Base-by-base conservation (phyloP, 2,329 filamentous ascomycete species). In the Colletotrichum abscissum region DNA sequence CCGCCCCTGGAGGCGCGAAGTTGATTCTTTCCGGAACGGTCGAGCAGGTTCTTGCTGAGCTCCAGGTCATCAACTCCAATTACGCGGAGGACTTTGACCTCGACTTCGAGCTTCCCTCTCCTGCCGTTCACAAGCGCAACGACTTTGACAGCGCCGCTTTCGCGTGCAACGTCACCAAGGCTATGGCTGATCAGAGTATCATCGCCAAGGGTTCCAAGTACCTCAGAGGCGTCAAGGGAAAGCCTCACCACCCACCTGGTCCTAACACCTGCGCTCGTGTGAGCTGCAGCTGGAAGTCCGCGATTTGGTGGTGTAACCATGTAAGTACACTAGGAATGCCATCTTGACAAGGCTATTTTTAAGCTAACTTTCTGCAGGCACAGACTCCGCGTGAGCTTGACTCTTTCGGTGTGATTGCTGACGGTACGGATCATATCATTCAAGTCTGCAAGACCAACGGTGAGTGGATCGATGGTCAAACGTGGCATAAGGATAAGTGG, bases 11-110 rank as follows among this genome's bases (percentile, higher is more conserved):
- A 11, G 60, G 70, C 26, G 73, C 60, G 7, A 69, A 24, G 7
- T 55, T 73, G 1, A 57, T 58, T 55, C 35, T 76, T 22, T 57
- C 55, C n/a, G 73, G 74, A 35, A 76, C 74, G 1, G 66, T 76
- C 19, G 62, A 76, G 59, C 33, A 75, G 16, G 63, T 76, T 12
- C 54, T 57, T 30, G 66, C 46, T 0, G 56, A 67, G 66, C 68
- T 74, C 4, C 26, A 42, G 42, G 54, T 66, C 4, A 56, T 65
- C 58, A 66, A 76, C 66, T 69, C 73, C 9, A 56, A 60, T 42
- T 76, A 73, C 19, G 28, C 30, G 16, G 11, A 55, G 4, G 58
- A 42, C 9, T 73, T 73, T 33, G 38, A 35, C 6, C 1, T 24
- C 7, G 30, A 63, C 28, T 3, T 46, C 30, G 57, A 49, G 19